Conservation (phyloP, 495 filamentous ascomycete genomes). For the Neurospora sublineolata region DNA sequence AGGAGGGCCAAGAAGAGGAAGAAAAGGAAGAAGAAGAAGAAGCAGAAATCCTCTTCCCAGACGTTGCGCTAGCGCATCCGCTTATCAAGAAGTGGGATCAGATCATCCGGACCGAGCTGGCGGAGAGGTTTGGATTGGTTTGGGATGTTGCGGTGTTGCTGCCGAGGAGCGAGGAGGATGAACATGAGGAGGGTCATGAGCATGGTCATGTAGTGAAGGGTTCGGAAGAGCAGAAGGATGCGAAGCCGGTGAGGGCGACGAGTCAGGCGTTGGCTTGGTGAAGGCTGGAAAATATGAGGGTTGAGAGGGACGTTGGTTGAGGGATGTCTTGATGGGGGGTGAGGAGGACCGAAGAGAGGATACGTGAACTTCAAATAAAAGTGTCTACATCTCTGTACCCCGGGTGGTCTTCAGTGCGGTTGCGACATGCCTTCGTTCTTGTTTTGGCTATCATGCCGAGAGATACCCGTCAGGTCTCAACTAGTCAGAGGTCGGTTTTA, state of each 20-base stretch:
- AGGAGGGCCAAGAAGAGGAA: constrained; percentile 3
- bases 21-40: constrained; percentile 13
- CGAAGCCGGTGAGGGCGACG: background rate
- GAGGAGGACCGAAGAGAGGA: background rate
- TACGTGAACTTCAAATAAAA: background rate
- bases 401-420: background rate
- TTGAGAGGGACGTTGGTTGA: background rate
- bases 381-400: background rate
- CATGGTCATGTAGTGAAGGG: constrained; percentile 4
- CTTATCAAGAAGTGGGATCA: constrained; percentile 44
- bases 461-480: background rate
- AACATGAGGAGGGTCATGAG: background rate
- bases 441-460: background rate
- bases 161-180: background rate
- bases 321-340: background rate
- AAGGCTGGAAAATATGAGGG: background rate
- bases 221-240: constrained; percentile 6
- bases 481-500: too few species aligned
- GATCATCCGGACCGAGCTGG: constrained; percentile 29
- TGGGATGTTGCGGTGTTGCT: constrained; percentile 15
- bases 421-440: background rate
- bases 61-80: constrained; percentile 50
- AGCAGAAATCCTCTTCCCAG: constrained; percentile 30
- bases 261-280: constrained; percentile 15
- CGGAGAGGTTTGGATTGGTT: constrained; percentile 29